Conservation (phyloP, 805 yeast genomes). For the Torulaspora maleeae region DNA sequence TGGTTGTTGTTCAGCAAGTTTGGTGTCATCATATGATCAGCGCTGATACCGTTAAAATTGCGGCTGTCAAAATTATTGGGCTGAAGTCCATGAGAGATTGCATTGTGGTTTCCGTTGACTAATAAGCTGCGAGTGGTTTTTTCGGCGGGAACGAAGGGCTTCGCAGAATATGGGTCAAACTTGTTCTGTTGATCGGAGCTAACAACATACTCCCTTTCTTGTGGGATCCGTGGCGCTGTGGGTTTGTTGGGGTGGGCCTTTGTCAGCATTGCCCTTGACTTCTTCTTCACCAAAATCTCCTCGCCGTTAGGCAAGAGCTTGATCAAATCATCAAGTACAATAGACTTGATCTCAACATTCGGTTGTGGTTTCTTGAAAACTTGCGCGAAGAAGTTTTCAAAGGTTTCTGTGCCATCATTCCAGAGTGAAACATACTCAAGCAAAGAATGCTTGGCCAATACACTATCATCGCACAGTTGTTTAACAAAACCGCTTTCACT, state of each 20-base stretch:
- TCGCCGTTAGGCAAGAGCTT: conserved; percentile 18
- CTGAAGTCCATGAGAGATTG: neutral
- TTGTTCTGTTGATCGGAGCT: conserved; percentile 10
- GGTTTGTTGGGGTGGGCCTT: neutral
- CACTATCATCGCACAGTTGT: conserved; percentile 20
- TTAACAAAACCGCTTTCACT: conserved; percentile 3
- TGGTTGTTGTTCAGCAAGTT: neutral
- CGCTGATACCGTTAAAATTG: neutral
- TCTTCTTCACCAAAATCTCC: conserved; percentile 1
- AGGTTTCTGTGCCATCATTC: conserved; percentile 36
- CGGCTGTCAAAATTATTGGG: neutral
- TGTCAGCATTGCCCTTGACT: neutral
- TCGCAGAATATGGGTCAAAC: conserved; percentile 26
- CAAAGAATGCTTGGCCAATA: conserved; percentile 25
- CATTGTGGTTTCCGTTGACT: neutral
- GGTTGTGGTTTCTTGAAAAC: conserved; percentile 24
- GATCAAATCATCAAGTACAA: conserved; percentile 13
- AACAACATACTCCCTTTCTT: conserved; percentile 2
- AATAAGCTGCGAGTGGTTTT: conserved; percentile 1
- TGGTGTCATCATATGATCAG: neutral
- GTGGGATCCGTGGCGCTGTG: neutral
- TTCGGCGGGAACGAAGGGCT: conserved; percentile 23
- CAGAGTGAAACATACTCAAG: conserved; percentile 28
- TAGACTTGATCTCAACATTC: conserved; percentile 5
- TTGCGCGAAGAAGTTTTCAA: conserved; percentile 22